Conservation (phyloP, 1,284 basidiomycete species). For the Ceratobasidium sp. region DNA sequence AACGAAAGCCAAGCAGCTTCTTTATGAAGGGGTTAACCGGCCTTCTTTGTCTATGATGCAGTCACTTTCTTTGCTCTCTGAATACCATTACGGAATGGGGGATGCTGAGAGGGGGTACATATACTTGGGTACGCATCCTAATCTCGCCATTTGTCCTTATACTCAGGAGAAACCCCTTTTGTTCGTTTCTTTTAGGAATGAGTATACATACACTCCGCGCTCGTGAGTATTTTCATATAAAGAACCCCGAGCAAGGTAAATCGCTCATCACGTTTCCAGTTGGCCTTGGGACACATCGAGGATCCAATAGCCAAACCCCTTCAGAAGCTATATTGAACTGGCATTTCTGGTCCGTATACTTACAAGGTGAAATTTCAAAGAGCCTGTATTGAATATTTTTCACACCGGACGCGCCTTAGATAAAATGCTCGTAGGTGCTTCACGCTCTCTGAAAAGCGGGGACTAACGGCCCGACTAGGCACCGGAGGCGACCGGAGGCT, state of each 20-base stretch:
- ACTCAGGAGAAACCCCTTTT: no score
- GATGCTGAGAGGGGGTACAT: background rate
- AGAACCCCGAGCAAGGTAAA: background rate
- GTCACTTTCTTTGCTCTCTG: background rate
- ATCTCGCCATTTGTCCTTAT: no score
- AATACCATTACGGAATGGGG: slow-evolving; percentile 1
- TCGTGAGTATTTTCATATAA: background rate
- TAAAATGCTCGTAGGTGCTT: background rate
- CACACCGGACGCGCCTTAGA: background rate
- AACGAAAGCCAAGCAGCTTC: background rate
- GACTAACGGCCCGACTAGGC: background rate
- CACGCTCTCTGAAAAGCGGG: background rate
- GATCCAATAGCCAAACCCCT: background rate
- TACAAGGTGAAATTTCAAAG: background rate
- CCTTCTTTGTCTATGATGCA: background rate
- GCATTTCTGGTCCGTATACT: background rate
- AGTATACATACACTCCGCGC: background rate
- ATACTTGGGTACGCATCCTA: slow-evolving; percentile 17
- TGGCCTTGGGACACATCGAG: background rate
- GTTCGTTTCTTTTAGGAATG: slow-evolving; percentile 3
- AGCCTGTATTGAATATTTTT: background rate
- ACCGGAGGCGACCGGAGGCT: background rate
- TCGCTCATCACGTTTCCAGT: no score
- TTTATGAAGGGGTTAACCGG: background rate
- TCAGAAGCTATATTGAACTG: background rate